Evolutionary conservation across 2,329 filamentous ascomycete species (phyloP).

Genomic region (Xylaria hypoxylon): DNA sequence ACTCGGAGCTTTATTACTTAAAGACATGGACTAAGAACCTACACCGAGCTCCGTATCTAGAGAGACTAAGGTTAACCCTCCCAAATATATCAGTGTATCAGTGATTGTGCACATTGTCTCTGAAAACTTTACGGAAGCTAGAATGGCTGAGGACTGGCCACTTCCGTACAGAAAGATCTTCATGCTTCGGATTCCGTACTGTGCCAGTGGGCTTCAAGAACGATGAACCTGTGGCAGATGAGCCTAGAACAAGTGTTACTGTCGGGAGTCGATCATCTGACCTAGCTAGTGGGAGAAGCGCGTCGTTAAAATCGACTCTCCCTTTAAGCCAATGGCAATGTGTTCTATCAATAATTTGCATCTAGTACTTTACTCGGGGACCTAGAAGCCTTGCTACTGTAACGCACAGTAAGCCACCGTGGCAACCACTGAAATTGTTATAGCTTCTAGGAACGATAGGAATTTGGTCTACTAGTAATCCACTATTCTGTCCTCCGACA

Average conservation of each 20-base stretch:
- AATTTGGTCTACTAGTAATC: not conserved
- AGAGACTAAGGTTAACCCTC: not conserved
- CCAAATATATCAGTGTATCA: not conserved
- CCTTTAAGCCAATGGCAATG: conserved; percentile 1
- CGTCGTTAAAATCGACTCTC: conserved; percentile 6
- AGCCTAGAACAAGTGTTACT: conserved; percentile 1
- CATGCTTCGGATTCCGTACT: conserved; percentile 7
- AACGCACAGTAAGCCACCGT: conserved; percentile 10
- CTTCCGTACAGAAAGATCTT: not conserved
- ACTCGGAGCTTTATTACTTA: not conserved
- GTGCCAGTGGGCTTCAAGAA: not conserved
- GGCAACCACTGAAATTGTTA: not conserved
- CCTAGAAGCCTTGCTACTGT: not conserved
- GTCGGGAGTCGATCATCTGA: conserved; percentile 2
- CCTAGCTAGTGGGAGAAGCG: conserved; percentile 5
- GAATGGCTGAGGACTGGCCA: not conserved
- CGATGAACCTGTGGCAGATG: not conserved
- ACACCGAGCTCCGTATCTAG: not conserved
- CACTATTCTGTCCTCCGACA: not conserved
- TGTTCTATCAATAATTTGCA: conserved; percentile 10
- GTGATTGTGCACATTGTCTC: not conserved
- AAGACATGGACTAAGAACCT: not conserved
- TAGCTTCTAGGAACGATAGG: not conserved
- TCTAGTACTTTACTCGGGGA: not conserved
- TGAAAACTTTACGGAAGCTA: not conserved